Evolutionary conservation across 768 basidiomycete species (phyloP), one percentile per base, ranked within the genome.

Genomic region (Vararia minispora): DNA sequence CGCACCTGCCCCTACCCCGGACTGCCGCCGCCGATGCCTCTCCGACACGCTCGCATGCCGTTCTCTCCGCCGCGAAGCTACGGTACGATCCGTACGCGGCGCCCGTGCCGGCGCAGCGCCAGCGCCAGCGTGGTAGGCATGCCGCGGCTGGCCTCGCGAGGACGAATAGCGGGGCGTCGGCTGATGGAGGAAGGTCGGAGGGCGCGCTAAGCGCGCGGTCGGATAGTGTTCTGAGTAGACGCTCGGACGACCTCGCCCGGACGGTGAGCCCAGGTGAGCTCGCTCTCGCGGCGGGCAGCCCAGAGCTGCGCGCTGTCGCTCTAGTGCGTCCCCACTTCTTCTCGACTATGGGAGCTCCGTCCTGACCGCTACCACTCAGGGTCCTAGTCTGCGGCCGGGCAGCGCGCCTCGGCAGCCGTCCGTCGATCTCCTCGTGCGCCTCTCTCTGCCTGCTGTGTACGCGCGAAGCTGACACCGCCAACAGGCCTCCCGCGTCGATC

Each of bases 71-170:
- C 11, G 66, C 58, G 44, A 72, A 73, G 51, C 60, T 87, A 36
- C 70, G 78, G 49, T 87, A 87, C 48, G 62, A 69, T 11, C 76
- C 82, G 22, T 86, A 86, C 51, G 81, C 75, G 17, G 50, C 73
- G 2, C 82, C 83, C 17, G 66, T 62, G 39, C 63, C 66, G 12
- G 57, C 65, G 9, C 60, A 64, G n/a, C 65, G 71, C 27, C 56
- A 73, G 11, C 59, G 65, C 32, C 52, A 56, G 14, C 45, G 52
- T 14, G 44, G 59, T 22, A 61, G 59, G 40, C 50, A 33, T 52
- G 55, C n/a, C n/a, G n/a, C n/a, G n/a, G n/a, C n/a, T n/a, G n/a
- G n/a, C n/a, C n/a, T n/a, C n/a, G 55, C 53, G 30, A 56, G 44
- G 38, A 58, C 58, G 6, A 58, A n/a, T n/a, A n/a, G n/a, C n/a